A percentile compares a stretch with the other conserved stretches of the same genome.
phyloP scores from a whole-genome alignment of 768 basidiomycete species.

The Phanerochaete carnosa region DNA sequence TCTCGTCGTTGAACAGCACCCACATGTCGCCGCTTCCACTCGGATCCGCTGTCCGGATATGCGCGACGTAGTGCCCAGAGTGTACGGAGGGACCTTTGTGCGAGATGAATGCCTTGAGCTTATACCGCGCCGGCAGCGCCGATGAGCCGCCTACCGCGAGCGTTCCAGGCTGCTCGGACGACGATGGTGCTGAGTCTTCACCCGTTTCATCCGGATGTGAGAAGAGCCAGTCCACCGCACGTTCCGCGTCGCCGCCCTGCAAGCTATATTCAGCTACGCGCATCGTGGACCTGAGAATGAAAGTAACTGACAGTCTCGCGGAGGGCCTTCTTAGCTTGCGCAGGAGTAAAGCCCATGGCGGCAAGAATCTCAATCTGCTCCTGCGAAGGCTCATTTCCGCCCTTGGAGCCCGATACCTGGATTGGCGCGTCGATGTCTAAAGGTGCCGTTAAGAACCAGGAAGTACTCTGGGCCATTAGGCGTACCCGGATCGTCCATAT shows the following conservation, averaged over 20 bases:
- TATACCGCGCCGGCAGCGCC: slow-evolving; percentile 69
- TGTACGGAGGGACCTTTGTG: slow-evolving; percentile 97
- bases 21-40: slow-evolving; percentile 49
- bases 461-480: not conserved
- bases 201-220: slow-evolving; percentile 87
- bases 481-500: slow-evolving; percentile 92
- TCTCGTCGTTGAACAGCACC: slow-evolving; percentile 96
- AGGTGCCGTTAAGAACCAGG: not conserved
- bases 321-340: slow-evolving; percentile 85
- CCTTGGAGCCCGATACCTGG: slow-evolving; percentile 26
- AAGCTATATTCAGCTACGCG: not conserved
- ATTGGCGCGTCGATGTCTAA: slow-evolving; percentile 88
- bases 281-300: not conserved
- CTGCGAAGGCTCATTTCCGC: slow-evolving; percentile 51
- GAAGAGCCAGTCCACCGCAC: slow-evolving; percentile 96
- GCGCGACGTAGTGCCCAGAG: slow-evolving; percentile 91
- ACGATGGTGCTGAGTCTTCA: slow-evolving; percentile 39
- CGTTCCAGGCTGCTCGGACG: slow-evolving; percentile 20
- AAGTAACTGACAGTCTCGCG: slow-evolving; percentile 69
- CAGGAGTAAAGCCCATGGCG: slow-evolving; percentile 90
- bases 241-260: slow-evolving; percentile 71
- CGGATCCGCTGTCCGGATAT: slow-evolving; percentile 46
- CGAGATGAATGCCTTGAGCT: slow-evolving; percentile 90
- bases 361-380: slow-evolving; percentile 72
- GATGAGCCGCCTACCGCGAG: slow-evolving; percentile 46